Evolutionary conservation across 768 basidiomycete species (phyloP).

Genomic region (Pleurotus giganteus): DNA sequence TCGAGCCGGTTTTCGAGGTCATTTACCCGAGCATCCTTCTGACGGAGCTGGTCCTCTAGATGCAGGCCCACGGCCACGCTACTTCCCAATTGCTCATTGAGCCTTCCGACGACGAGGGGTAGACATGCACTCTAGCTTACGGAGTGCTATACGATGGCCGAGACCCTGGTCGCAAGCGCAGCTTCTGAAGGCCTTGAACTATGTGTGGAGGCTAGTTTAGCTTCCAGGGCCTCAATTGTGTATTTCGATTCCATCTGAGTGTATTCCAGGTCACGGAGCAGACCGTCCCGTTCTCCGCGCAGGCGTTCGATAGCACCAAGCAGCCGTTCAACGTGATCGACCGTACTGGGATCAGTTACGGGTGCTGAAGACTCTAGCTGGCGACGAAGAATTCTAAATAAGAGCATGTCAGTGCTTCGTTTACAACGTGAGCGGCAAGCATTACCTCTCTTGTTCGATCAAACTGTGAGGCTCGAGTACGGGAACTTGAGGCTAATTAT

Average conservation of each 20-base stretch:
- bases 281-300: constrained; percentile 61
- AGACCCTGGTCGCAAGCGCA: not conserved
- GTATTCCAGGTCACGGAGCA: constrained; percentile 66
- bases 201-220: constrained; percentile 40
- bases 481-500: too few relatives aligned
- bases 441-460: constrained; percentile 13
- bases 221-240: constrained; percentile 56
- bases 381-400: not conserved
- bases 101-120: constrained; percentile 35
- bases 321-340: constrained; percentile 50
- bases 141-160: not conserved
- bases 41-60: not conserved
- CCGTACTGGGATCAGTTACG: constrained; percentile 24
- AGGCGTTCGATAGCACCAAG: constrained; percentile 65
- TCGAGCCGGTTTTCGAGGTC: not conserved
- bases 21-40: constrained; percentile 1
- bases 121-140: not conserved
- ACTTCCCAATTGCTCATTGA: constrained; percentile 18
- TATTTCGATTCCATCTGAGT: constrained; percentile 66
- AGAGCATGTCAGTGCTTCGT: not conserved
- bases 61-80: not conserved
- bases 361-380: not conserved
- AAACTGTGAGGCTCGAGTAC: too few relatives aligned
- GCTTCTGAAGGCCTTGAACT: not conserved
- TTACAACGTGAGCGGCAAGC: not conserved